phyloP scores from a whole-genome alignment of 345 rosid species.

The Populus tremula region DNA sequence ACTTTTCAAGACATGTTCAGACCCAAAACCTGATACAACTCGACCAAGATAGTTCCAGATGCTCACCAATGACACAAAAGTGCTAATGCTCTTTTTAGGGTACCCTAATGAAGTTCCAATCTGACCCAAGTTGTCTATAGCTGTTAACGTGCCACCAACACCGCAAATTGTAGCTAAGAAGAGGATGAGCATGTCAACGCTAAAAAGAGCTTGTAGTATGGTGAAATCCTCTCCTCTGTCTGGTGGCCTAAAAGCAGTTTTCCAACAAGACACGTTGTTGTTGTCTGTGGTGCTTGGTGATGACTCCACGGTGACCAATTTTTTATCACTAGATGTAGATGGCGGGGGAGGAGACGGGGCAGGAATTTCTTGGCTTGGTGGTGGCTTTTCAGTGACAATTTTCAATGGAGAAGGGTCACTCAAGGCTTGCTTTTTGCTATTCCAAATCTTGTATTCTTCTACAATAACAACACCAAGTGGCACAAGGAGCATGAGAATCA shows the following conservation, averaged over 20 bases:
- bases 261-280: constrained; percentile 43
- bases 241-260: constrained; percentile 45
- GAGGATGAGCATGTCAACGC: constrained; percentile 57
- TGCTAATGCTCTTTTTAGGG: constrained; percentile 40
- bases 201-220: constrained; percentile 57
- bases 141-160: constrained; percentile 57
- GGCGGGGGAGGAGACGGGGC: neutral
- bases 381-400: constrained; percentile 28
- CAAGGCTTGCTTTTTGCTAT: constrained; percentile 28
- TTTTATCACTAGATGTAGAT: neutral
- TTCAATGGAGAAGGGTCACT: constrained; percentile 31
- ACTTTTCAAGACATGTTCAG: constrained; percentile 46
- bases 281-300: neutral
- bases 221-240: constrained; percentile 60
- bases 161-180: constrained; percentile 56
- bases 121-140: constrained; percentile 62
- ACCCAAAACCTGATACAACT: constrained; percentile 49
- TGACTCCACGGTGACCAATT: neutral
- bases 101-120: constrained; percentile 57
- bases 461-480: constrained; percentile 43
- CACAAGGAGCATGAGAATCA: constrained; percentile 48
- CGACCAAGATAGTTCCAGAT: constrained; percentile 65
- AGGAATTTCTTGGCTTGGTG: neutral
- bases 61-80: constrained; percentile 60
- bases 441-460: constrained; percentile 51